These are phyloP conservation scores for Penicillium tannophilum DNA, from an alignment of 495 filamentous ascomycete species.

Conservation along the genomic window DNA sequence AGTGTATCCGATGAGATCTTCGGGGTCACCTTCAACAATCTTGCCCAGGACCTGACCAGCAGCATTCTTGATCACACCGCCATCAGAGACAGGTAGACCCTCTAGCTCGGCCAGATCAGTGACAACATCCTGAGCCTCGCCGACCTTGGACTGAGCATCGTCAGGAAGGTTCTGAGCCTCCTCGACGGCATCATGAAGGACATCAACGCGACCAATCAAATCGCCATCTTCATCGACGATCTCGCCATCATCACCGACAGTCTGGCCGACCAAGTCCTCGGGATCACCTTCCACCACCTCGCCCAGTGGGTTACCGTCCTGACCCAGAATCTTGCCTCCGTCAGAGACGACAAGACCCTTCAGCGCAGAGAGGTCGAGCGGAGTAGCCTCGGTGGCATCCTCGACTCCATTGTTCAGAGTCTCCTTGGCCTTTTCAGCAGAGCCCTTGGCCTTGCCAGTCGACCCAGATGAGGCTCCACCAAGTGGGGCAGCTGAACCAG, in stretches of 20 bases:
- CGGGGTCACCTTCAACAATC: slow-evolving; percentile 61
- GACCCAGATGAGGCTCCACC: slow-evolving; percentile 21
- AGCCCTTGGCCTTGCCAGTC: slow-evolving; percentile 23
- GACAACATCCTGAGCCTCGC: slow-evolving; percentile 19
- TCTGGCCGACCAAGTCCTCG: slow-evolving; percentile 47
- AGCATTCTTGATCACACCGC: slow-evolving; percentile 56
- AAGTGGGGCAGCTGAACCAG: slow-evolving; percentile 32
- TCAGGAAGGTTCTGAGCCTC: slow-evolving; percentile 28
- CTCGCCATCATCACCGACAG: slow-evolving; percentile 57
- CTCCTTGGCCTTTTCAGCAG: slow-evolving; percentile 28
- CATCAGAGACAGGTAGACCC: slow-evolving; percentile 57
- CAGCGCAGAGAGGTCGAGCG: slow-evolving; percentile 64
- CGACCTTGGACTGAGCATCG: slow-evolving; percentile 24
- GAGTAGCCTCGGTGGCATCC: slow-evolving; percentile 31
- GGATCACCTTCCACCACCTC: slow-evolving; percentile 45
- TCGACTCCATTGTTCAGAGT: slow-evolving; percentile 25
- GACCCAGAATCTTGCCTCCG: slow-evolving; percentile 42
- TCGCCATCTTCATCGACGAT: slow-evolving; percentile 54
- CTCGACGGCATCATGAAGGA: slow-evolving; percentile 37
- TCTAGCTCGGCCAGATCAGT: slow-evolving; percentile 48
- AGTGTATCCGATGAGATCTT: slow-evolving; percentile 60
- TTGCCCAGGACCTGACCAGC: slow-evolving; percentile 59
- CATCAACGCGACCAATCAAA: slow-evolving; percentile 48
- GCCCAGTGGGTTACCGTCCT: slow-evolving; percentile 42
- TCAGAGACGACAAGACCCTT: slow-evolving; percentile 64